Base-by-base conservation (phyloP, 495 filamentous ascomycete species). In the Cercophora samala region DNA sequence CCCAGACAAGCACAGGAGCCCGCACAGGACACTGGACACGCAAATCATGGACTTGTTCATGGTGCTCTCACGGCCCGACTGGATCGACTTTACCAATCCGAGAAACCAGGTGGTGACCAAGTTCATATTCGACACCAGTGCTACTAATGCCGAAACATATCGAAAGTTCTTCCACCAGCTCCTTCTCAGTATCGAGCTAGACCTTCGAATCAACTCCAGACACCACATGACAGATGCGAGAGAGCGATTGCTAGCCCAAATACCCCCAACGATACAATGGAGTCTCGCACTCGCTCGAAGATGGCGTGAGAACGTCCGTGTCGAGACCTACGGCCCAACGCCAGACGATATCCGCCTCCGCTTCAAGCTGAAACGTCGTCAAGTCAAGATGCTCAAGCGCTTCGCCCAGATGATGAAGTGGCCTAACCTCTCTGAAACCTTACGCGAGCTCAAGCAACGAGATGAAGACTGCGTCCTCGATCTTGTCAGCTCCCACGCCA, bases 151-250 rank as follows among this genome's bases (percentile, higher is more conserved):
- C 21, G 70, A 76, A 21, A 76, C 76, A 55, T 82, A 81, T 68
- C 81, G 81, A 54, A 85, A 85, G 56, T 91, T 92, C 79, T 92
- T 89, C 74, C 88, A 90, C 76, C 89, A 91, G 75, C 76, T 92
- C 25, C 78, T 92, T 11, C 80, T 92, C 55, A 87, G 88, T 66
- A 80, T 88, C 62, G 89, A 91, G 74, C 78, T 92, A 4, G 85
- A 90, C 67, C 73, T 86, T 52, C 84, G 89, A 21, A 86, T 89
- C 61, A 82, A 86, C 66, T 85, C 82, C 9, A 75, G 76, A 5
- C 75, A 81, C 37, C 84, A 88, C 76, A 72, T 78, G 13, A 81
- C 82, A 2, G 79, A 76, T 67, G 82, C 85, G 3, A 87, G 85
- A 66, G 81, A 84, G 64, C 83, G 83, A 66, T 80, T 88, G 24